Evolutionary conservation across 2,329 filamentous ascomycete genomes (phyloP), one percentile per base, ranked within the genome.

Genomic region (Tothia fuscella): DNA sequence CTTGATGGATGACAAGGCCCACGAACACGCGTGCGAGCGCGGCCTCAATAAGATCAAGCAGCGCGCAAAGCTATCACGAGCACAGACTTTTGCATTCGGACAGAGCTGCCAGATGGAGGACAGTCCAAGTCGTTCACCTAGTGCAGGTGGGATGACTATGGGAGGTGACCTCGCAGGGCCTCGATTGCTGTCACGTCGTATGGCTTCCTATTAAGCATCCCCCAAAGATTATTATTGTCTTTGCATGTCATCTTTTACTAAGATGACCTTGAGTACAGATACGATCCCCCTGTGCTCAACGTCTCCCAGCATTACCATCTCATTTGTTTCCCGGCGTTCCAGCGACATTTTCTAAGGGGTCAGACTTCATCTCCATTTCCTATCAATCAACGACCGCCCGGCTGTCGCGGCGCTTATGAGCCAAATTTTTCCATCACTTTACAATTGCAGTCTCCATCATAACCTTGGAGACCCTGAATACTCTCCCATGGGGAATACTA

Each of bases 71-170:
- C 71, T 98, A 43, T 76, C 77, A 58, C 78, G 91, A 49, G 87
- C 91, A 24, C 83, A 91, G 62, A 98, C 91, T 1, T 98, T 91
- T 67, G 89, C 91, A 21, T 96, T 95, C 63, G 91, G 89, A 34
- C 76, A 91, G 57, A 74, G 80, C 40, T 71, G 51, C 61, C 69
- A 57, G 53, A 73, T 78, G 65, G 73, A 79, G 50, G 75, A 79
- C 50, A 79, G 75, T 50, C 76, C 76, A 12, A 79, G 42, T 22
- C 42, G 42, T 4, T 28, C 42, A 10, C 20, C 35, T 3, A 41
- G 32, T 21, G 68, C 66, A 1, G 31, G 60, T 62, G 45, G 61
- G 58, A 50, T 61, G 64, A 22, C 21, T 4, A 17, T 41, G 39
- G 39, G 21, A 6, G 39, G 14, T 34, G 19, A 9, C 16, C 39